These are phyloP conservation scores for Mycena epipterygia DNA, from an alignment of 768 basidiomycete species.

Conservation along the genomic window DNA sequence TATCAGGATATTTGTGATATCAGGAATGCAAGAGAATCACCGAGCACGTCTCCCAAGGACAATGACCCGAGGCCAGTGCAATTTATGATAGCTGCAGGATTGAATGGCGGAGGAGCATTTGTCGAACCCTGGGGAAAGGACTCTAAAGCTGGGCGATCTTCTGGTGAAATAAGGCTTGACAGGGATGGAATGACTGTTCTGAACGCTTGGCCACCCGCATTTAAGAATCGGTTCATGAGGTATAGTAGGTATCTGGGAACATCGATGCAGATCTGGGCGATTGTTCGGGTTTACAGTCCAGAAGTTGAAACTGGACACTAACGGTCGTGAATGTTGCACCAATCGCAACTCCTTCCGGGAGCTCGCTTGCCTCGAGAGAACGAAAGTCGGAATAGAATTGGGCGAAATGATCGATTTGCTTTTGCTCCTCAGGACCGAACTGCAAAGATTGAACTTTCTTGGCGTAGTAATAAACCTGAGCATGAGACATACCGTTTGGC, in stretches of 20 bases:
- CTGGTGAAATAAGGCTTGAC: constrained; percentile 21
- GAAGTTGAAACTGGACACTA: not conserved
- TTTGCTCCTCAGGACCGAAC: not conserved
- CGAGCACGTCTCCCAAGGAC: constrained; percentile 71
- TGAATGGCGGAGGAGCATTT: not conserved
- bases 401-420: constrained; percentile 21
- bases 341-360: constrained; percentile 20
- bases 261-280: constrained; percentile 25
- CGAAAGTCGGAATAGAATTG: constrained; percentile 26
- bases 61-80: constrained; percentile 54
- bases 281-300: too few relatives aligned
- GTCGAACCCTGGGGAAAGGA: constrained; percentile 9
- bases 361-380: constrained; percentile 16
- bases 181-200: constrained; percentile 30
- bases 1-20: not conserved
- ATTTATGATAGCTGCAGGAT: constrained; percentile 29
- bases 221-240: constrained; percentile 24
- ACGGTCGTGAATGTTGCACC: constrained; percentile 23
- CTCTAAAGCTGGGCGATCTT: constrained; percentile 19
- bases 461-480: not conserved
- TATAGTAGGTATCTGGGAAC: constrained; percentile 27
- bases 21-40: constrained; percentile 40
- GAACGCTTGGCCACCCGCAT: constrained; percentile 28
- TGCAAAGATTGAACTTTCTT: not conserved
- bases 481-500: constrained; percentile 13